Evolutionary conservation across 352 stramenopile genomes (phyloP), one percentile per base, ranked within the genome.

Genomic region (Lagenidium sp.): DNA sequence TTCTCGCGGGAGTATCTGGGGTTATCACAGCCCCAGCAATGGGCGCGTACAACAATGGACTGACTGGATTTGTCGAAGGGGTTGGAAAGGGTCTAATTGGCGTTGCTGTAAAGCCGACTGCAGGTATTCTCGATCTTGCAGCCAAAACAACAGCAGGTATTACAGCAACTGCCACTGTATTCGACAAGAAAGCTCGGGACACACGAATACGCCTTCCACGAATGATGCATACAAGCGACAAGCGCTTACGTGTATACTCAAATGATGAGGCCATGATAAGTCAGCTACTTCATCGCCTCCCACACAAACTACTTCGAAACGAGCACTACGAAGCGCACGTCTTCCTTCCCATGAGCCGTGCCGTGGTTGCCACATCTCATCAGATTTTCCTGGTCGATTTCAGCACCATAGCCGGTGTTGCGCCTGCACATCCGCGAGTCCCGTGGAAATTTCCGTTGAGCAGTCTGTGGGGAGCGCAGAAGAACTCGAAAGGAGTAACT

Each of bases 11-110:
- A 6, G 73, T 97, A 6, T 94, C 88, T 0, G 90, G 90, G 2
- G 79, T 97, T 22, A 79, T 97, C 44, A 95, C 89, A 12, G 76
- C 95, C 26, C 90, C 90, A 20, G 83, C 89, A 13, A 66, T 89
- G 36, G 90, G 90, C 3, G 83, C 83, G 1, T 87, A 96, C 51
- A 82, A 92, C 45, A 87, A 94, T 42, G 90, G 90, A 10, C 66
- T 96, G 24, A 66, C 82, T 4, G 86, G 85, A 5, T 96, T 96
- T 36, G 81, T 94, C 15, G 85, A 95, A 45, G 85, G 85, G 6
- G 66, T 96, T 7, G 84, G 82, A 7, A 91, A 87, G 32, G 85
- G 85, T 3, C 48, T 96, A 7, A 79, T 95, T 16, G 85, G 85
- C 12, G 80, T 94, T 11, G 85, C 83, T 1, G 76, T 95, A 20